Conservation (phyloP, 768 basidiomycete species). For the Lactarius tabidus region DNA sequence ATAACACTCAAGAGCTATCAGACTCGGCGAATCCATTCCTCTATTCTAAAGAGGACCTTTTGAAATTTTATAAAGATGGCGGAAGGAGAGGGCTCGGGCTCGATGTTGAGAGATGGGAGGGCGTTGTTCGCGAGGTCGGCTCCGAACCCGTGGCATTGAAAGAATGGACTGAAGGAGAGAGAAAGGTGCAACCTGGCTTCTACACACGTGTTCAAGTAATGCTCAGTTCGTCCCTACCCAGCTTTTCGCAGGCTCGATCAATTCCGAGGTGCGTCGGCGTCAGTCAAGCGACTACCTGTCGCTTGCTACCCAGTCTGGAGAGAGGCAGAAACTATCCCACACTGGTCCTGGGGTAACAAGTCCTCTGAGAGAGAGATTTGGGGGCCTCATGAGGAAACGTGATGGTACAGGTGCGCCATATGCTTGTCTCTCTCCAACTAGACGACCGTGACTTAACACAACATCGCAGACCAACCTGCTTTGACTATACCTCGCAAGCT, state of each 20-base stretch:
- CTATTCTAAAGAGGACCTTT: slow-evolving; percentile 82
- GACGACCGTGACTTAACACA: slow-evolving; percentile 5
- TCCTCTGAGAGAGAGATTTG: slow-evolving; percentile 66
- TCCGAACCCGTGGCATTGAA: slow-evolving; percentile 70
- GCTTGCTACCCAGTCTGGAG: slow-evolving; percentile 49
- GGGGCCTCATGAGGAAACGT: slow-evolving; percentile 55
- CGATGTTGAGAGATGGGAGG: slow-evolving; percentile 88
- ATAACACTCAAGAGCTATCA: slow-evolving; percentile 48
- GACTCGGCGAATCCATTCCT: slow-evolving; percentile 77
- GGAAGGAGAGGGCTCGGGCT: slow-evolving; percentile 70
- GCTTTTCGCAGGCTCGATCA: slow-evolving; percentile 79
- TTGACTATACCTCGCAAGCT: slow-evolving; percentile 57
- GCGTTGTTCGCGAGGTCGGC: slow-evolving; percentile 74
- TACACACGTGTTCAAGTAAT: slow-evolving; percentile 8
- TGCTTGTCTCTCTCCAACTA: slow-evolving; percentile 6
- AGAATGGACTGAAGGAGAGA: slow-evolving; percentile 80
- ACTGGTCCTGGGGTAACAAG: slow-evolving; percentile 43
- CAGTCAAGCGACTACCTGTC: slow-evolving; percentile 73
- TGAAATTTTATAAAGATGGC: slow-evolving; percentile 79
- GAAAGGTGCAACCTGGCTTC: slow-evolving; percentile 58
- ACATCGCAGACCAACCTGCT: slow-evolving; percentile 53
- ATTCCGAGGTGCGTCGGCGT: slow-evolving; percentile 84
- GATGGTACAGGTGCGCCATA: slow-evolving; percentile 61
- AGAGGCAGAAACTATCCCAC: slow-evolving; percentile 57
- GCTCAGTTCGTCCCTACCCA: slow-evolving; percentile 32